Base-by-base conservation (phyloP, 1,284 basidiomycete species). In the Sutorius eximius region DNA sequence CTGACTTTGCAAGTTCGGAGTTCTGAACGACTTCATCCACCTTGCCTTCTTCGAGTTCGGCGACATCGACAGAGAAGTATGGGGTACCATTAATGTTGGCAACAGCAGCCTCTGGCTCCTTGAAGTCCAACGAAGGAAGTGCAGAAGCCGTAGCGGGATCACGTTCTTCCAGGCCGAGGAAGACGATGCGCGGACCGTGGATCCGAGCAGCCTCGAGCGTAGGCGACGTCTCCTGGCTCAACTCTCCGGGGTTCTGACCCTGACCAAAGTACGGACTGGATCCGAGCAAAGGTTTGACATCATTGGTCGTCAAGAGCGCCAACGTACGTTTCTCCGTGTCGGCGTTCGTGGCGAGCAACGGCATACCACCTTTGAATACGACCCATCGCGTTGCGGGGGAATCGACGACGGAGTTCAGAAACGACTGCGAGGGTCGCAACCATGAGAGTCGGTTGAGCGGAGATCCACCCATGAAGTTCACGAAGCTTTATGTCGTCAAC, bases 401-500 rank as follows among this genome's bases (percentile, higher is more conserved):
- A 18, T 67, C 67, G 34, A 87, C 73, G 63, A 91, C 77, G 13
- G 82, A 76, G 60, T 90, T 91, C 43, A 95, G 76, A 68, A 91
- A 89, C 5, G 79, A 68, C 18, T 83, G 80, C 7, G 87, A 89
- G 18, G 85, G 75, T 29, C 93, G 81, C 53, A 94, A 78, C 87
- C 93, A 96, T 0, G 91, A 87, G 27, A 95, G 78, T 34, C 93
- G 85, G 71, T 95, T 96, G 38, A 95, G 76, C 16, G 91, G 89
- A 15, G 88, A 89, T 47, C 91, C 91, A 10, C 55, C 69, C 61
- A 69, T 57, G 49, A 69, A 72, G 42, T 69, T 71, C 1, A 67
- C 55, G 11, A 70, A 65, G 46, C 67, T 69, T 51, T 5, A 11
- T 29, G 37, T 36, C 27, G 53, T 65, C 50, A 54, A 44, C 30